Evolutionary conservation across 164 flowering plant genomes (phyloP), one percentile per base, ranked within the genome.

Genomic region (Hamamelis virginiana): DNA sequence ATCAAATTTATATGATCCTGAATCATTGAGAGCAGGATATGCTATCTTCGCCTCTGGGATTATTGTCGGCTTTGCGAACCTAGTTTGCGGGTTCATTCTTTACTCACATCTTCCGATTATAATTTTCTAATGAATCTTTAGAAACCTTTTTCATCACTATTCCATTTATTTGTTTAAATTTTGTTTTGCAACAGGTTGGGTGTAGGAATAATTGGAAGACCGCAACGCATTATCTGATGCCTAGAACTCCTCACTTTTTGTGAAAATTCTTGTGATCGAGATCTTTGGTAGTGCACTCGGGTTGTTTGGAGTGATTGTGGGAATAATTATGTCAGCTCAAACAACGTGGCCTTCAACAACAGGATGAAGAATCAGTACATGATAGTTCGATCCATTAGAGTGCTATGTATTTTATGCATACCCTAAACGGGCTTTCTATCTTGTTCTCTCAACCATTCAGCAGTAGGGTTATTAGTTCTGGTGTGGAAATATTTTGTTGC

Each of bases 151-250:
- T 53, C 22, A 14, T 23, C 16, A 62, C 25, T 22, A 51, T 38
- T 62, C 0, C 59, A 46, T 15, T 18, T 21, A 19, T 55, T 6
- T 27, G 9, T 18, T n/a, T n/a, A n/a, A n/a, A n/a, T n/a, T n/a
- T n/a, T n/a, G n/a, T 47, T 46, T 67, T 56, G 55, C n/a, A 43
- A 64, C 84, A 94, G 98, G 77, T 62, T 95, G 50, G 92, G 98
- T 63, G 98, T 95, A 25, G 98, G 98, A 66, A 81, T 95, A 50
- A 95, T 95, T 69, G 98, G 98, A 72, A 95, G 98, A n/a, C 84
- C 92, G 97, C 81, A 92, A 97, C 73, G 97, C 98, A 19, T 75
- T 95, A 59, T 92, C 98, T 26, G 98, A 95, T 86, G 98, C 98
- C 52, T 97, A 95, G 68, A 95, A 92, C 84, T 95, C 98, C 5